phyloP scores from a whole-genome alignment of 2,329 filamentous ascomycete genomes.

The Fusarium duplospermum region DNA sequence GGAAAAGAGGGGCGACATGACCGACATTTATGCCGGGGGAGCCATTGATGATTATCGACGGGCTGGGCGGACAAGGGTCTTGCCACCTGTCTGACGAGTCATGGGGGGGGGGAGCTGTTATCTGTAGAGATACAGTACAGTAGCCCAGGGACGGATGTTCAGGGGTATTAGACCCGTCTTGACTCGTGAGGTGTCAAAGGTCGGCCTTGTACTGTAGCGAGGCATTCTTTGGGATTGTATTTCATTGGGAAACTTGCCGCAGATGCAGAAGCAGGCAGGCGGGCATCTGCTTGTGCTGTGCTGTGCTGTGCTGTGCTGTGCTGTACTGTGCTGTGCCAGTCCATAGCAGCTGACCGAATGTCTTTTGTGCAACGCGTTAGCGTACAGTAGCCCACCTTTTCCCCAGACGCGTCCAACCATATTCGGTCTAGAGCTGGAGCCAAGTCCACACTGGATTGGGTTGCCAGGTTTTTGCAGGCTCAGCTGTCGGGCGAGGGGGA shows the following conservation, averaged over 20 bases:
- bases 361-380: background rate
- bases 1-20: slow-evolving; percentile 24
- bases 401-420: background rate
- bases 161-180: background rate
- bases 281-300: background rate
- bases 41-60: background rate
- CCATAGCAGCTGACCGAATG: background rate
- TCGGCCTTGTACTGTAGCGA: background rate
- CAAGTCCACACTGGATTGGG: background rate
- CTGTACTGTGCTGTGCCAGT: background rate
- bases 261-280: background rate
- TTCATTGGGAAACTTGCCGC: background rate
- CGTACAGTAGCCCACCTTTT: background rate
- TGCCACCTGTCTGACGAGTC: slow-evolving; percentile 2
- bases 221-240: background rate
- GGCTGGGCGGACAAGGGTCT: background rate
- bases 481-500: background rate
- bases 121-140: background rate
- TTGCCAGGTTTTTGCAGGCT: background rate
- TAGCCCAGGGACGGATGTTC: background rate
- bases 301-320: background rate
- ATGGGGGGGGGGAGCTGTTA: background rate
- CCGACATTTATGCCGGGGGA: background rate
- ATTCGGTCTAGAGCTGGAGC: background rate
- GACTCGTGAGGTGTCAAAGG: background rate